Evolutionary conservation across 176 grass and related monocot genomes (phyloP), one percentile per base, ranked within the genome.

Genomic region (Urochloa ruziziensis): DNA sequence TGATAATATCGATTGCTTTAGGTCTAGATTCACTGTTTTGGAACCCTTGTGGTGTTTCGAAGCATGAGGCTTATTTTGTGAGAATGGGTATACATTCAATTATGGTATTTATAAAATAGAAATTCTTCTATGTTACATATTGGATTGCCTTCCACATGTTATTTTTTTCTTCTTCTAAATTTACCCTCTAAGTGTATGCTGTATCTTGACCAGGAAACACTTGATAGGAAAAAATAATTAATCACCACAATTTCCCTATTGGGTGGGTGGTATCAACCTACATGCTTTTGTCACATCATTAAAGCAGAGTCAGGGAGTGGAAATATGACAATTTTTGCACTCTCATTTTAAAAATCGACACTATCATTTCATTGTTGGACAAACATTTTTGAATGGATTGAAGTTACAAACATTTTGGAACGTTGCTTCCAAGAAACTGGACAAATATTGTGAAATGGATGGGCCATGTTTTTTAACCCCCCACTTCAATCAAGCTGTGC

Each of bases 111-210:
- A 53, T 53, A 11, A 6, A 49, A 60, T 68, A 27, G 27, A 23
- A 65, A 35, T 49, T 56, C 62, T 53, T 64, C 60, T 69, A 29
- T 54, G 15, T 74, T 83, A 35, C 62, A 76, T 54, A 56, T 65
- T 66, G 27, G 18, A 25, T 34, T 32, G 19, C 48, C 28, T n/a
- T 47, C 10, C 28, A 19, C 29, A 23, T 1, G 2, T 54, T 42
- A 29, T n/a, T n/a, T n/a, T n/a, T n/a, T n/a, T n/a, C n/a, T n/a
- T n/a, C n/a, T n/a, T n/a, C n/a, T n/a, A n/a, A n/a, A n/a, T 17
- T 71, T 46, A 10, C 32, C 49, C 13, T 17, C 43, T 19, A 5
- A 70, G 16, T 62, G 75, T 18, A 19, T 30, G 0, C 7, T 17
- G 6, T 28, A 44, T 63, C 28, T 35, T 16, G 23, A 67, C 21